Evolutionary conservation across 2,329 filamentous ascomycete genomes (phyloP), one percentile per base, ranked within the genome.

Genomic region (Venturia asperata): DNA sequence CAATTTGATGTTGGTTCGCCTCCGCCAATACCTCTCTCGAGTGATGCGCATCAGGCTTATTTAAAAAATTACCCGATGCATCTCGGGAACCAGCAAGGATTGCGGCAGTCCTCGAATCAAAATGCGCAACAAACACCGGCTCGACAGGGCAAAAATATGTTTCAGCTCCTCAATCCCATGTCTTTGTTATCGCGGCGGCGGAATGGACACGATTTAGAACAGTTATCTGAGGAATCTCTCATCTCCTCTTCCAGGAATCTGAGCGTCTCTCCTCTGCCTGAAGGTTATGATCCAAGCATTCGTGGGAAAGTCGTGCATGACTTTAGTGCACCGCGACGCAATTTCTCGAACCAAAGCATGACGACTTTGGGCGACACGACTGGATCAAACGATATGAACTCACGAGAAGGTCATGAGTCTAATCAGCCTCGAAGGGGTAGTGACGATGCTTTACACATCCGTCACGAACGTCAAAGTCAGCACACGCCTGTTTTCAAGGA

Each of bases 241-340:
- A 77, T 82, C 41, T 80, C 78, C 24, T 77, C 80, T 37, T 78
- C 77, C 47, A 81, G 77, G 62, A 70, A 80, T 15, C 72, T 74
- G 55, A 75, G 82, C 21, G 74, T 74, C 2, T 55, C 61, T n/a
- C 77, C 79, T 63, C 58, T 76, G 27, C 83, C 83, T 2, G 84
- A 85, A 66, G 82, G 86, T 69, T 87, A 85, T 70, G 84, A 87
- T 69, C 84, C 85, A 15, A 79, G 84, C 64, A 87, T 87, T 66
- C 80, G 83, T 63, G 85, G 85, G 21, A 85, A 82, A 61, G 81
- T 85, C 27, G 79, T 87, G 0, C 85, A 88, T 74, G 85, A 88
- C 70, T 88, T 87, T 72, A 86, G 84, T 61, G 83, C 82, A 4
- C 85, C 79, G 52, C 79, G 80, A 64, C 74, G 78, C 62, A 77